Evolutionary conservation across 2,329 filamentous ascomycete species (phyloP).

Genomic region (Camptophora hylomeconis): DNA sequence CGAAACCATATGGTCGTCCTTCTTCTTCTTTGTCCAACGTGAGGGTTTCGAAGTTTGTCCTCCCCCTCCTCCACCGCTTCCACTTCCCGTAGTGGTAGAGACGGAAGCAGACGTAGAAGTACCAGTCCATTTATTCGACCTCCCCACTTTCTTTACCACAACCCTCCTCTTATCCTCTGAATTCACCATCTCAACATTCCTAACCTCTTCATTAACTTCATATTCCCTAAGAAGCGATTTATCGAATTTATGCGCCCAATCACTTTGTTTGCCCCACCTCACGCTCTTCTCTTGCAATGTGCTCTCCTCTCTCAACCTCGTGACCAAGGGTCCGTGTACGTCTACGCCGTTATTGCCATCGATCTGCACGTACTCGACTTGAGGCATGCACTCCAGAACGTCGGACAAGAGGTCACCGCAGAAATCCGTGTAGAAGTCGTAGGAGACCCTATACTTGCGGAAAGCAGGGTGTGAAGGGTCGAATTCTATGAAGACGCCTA

Average conservation of each 20-base stretch:
- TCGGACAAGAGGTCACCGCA: conserved; percentile 36
- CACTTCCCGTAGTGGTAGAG: too few relatives aligned
- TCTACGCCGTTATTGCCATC: conserved; percentile 43
- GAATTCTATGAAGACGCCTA: conserved; percentile 45
- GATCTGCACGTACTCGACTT: conserved; percentile 36
- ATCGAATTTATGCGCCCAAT: conserved; percentile 23
- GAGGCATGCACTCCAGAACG: conserved; percentile 37
- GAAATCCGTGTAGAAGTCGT: conserved; percentile 45
- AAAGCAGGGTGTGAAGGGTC: conserved; percentile 43
- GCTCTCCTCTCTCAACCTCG: conserved; percentile 29
- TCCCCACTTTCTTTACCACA: too few relatives aligned
- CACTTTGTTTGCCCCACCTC: conserved; percentile 27
- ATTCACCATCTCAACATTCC: too few relatives aligned
- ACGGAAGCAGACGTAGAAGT: too few relatives aligned
- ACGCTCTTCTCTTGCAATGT: conserved; percentile 21
- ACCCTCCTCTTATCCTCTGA: too few relatives aligned
- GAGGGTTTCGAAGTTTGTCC: too few relatives aligned
- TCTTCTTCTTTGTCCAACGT: too few relatives aligned
- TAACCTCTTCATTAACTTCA: too few relatives aligned
- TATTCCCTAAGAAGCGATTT: too few relatives aligned
- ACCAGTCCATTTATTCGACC: too few relatives aligned
- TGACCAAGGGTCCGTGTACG: conserved; percentile 38
- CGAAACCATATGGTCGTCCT: too few relatives aligned
- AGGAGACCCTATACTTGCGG: conserved; percentile 43
- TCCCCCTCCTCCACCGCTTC: too few relatives aligned